phyloP scores from a whole-genome alignment of 805 yeast genomes.

The Candida ipomoeae region DNA sequence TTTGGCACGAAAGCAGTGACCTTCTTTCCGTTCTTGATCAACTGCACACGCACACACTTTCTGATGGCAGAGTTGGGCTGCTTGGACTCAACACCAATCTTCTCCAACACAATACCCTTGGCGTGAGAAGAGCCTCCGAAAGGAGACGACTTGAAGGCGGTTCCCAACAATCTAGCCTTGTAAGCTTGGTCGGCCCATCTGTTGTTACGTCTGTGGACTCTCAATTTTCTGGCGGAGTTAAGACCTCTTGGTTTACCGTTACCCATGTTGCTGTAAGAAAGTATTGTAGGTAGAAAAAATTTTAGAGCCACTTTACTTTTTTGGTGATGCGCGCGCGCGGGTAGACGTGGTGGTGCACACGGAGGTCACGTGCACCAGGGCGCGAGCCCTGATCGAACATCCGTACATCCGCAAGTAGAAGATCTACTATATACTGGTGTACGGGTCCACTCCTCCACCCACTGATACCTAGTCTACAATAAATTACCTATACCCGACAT shows the following conservation, averaged over 20 bases:
- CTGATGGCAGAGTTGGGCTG: slow-evolving; percentile 99
- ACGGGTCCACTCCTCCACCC: background rate
- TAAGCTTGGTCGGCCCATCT: slow-evolving; percentile 99
- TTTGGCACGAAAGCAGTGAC: slow-evolving; percentile 99
- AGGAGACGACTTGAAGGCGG: slow-evolving; percentile 99
- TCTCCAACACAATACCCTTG: slow-evolving; percentile 99
- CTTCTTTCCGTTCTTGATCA: slow-evolving; percentile 99
- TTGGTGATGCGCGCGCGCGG: slow-evolving; percentile 7
- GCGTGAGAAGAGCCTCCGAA: slow-evolving; percentile 99
- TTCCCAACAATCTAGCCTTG: slow-evolving; percentile 98
- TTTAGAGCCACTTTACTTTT: slow-evolving; percentile 6
- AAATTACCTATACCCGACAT: too few species aligned
- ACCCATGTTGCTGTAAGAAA: slow-evolving; percentile 67
- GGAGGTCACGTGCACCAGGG: slow-evolving; percentile 6
- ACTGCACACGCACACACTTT: slow-evolving; percentile 99
- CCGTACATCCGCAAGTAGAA: too few species aligned
- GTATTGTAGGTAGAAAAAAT: slow-evolving; percentile 11
- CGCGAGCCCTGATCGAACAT: slow-evolving; percentile 11
- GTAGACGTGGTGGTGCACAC: slow-evolving; percentile 1
- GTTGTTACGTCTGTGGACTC: slow-evolving; percentile 99
- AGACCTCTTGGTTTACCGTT: slow-evolving; percentile 99
- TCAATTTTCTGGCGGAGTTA: slow-evolving; percentile 99
- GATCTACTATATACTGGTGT: background rate
- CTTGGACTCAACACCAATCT: slow-evolving; percentile 99
- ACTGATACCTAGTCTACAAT: too few species aligned